phyloP scores from a whole-genome alignment of 225 moss, liverwort and hornwort species.

The Straminergon stramineum region DNA sequence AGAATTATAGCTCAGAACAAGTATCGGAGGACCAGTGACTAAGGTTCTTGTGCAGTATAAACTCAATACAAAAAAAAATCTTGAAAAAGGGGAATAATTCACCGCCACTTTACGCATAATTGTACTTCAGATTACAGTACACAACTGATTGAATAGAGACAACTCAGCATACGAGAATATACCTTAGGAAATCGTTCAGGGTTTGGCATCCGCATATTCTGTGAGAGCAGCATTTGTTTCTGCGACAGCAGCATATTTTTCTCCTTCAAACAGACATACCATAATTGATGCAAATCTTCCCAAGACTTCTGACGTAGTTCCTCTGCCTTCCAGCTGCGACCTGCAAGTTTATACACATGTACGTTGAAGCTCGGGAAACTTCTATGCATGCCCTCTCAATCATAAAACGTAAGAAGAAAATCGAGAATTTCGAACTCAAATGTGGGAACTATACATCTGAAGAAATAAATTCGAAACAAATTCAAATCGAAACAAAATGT shows the following conservation, averaged over 20 bases:
- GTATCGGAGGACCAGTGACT: not conserved
- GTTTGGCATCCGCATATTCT: slow-evolving; percentile 62
- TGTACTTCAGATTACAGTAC: not conserved
- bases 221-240: slow-evolving; percentile 60
- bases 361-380: not conserved
- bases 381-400: not conserved
- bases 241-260: slow-evolving; percentile 77
- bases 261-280: slow-evolving; percentile 78
- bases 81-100: not conserved
- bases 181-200: slow-evolving; percentile 70
- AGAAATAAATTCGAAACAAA: not conserved
- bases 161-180: not conserved
- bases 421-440: not conserved
- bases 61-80: not conserved
- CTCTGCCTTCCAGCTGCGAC: slow-evolving; percentile 71
- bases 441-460: not conserved
- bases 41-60: not conserved
- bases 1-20: not conserved
- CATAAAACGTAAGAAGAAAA: not conserved
- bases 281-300: slow-evolving; percentile 80
- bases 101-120: not conserved
- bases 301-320: slow-evolving; percentile 70
- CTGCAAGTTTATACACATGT: slow-evolving; percentile 1
- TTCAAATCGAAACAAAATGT: not conserved
- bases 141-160: not conserved